A percentile compares a stretch with the other conserved stretches of the same genome.
These are phyloP conservation scores for Zygotorulaspora mrakii DNA, from an alignment of 1,139 yeast genomes.

Conservation along the genomic window DNA sequence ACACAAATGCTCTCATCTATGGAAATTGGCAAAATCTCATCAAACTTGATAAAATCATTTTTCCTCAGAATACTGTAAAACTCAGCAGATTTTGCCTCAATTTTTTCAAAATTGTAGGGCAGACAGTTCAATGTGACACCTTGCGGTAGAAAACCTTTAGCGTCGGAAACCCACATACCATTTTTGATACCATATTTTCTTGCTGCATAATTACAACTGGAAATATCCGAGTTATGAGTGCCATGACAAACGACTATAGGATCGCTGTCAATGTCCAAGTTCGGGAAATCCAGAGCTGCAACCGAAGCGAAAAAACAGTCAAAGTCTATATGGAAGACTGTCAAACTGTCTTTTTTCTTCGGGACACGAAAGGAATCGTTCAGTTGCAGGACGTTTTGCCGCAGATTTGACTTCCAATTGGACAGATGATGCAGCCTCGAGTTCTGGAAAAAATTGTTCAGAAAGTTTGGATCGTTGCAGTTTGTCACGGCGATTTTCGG, in stretches of 20 bases:
- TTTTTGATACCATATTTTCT: constrained; percentile 68
- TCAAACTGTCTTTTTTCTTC: constrained; percentile 19
- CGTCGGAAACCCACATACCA: constrained; percentile 84
- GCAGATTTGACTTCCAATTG: constrained; percentile 76
- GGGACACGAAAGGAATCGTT: constrained; percentile 11
- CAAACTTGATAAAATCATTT: constrained; percentile 31
- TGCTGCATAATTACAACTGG: constrained; percentile 88
- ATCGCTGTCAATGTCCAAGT: constrained; percentile 48
- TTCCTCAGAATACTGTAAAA: constrained; percentile 47
- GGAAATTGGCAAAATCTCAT: constrained; percentile 74
- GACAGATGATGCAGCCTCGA: constrained; percentile 87
- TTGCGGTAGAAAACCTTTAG: constrained; percentile 58
- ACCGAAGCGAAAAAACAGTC: constrained; percentile 93
- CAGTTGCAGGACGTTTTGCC: constrained; percentile 47
- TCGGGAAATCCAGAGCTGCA: constrained; percentile 56
- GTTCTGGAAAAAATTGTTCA: constrained; percentile 65
- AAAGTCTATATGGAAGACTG: constrained; percentile 79
- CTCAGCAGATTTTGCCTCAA: constrained; percentile 56
- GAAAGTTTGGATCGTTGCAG: constrained; percentile 76
- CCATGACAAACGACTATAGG: constrained; percentile 91
- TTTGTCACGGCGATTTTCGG: constrained; percentile 37
- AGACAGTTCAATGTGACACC: constrained; percentile 46
- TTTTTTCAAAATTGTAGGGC: constrained; percentile 71
- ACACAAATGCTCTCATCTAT: constrained; percentile 88
- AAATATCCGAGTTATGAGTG: constrained; percentile 59